Base-by-base conservation (phyloP, 257 asterid species). In the Plantago ovata region DNA sequence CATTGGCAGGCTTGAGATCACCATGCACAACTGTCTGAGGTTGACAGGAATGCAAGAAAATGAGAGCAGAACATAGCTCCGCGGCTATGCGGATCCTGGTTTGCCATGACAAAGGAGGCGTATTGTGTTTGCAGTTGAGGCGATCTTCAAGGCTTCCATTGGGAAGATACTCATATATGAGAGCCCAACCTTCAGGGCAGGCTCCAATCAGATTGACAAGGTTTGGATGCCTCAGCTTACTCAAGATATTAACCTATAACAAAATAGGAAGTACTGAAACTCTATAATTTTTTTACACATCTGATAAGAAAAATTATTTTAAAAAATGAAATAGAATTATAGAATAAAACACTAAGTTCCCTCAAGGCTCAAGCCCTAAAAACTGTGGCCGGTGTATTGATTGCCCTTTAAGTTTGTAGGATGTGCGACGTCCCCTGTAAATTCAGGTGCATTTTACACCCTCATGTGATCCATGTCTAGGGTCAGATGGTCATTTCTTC, bases 111-210 rank as follows among this genome's bases (percentile, higher is more conserved):
- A 92, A 67, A 1, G 97, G 98, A 10, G 95, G 79, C 1, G 95
- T 79, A 63, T 92, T 88, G 66, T 76, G 75, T 75, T 84, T 85
- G 86, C 97, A 86, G 69, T 60, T 80, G 32, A 92, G 85, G 45
- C 95, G 90, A 38, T 92, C 97, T 68, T 92, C 98, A 7, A 92
- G 95, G 86, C 94, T 92, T 57, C 98, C 98, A 63, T 88, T 80
- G 14, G 87, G 93, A 49, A 84, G 83, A 70, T 84, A 92, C 78
- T 92, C 97, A 8, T 92, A 88, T 33, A 92, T 64, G 51, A 92
- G 96, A 13, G 82, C 78, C 81, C 82, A 85, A 46, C 77, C 78
- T 68, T 85, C 95, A 4, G 85, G 95, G 67, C 98, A 92, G 61
- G 94, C 94, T 56, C 98, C 98, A 50, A 92, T 77, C 56, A 92